Conservation (phyloP, 2,329 filamentous ascomycete species). For the Penicillium brevicompactum region DNA sequence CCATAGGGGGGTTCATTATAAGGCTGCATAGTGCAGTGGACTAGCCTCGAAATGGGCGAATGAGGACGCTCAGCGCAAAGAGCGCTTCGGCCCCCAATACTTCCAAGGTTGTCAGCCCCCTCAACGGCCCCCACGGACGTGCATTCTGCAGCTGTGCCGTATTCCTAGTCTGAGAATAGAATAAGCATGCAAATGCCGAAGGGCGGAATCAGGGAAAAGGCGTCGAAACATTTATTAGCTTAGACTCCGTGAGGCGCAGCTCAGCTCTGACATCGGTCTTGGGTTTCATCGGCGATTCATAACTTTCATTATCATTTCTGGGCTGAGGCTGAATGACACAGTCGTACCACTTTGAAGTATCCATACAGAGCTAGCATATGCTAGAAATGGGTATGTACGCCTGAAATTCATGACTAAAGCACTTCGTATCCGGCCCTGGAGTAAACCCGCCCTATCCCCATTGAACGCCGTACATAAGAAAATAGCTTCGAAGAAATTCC, state of each 20-base stretch:
- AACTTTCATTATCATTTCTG: constrained; percentile 1
- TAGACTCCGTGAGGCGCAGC: neutral
- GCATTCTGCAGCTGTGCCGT: constrained; percentile 2
- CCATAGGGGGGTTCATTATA: constrained; percentile 11
- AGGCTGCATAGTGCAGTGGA: constrained; percentile 28
- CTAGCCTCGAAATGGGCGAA: constrained; percentile 12
- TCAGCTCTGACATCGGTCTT: constrained; percentile 19
- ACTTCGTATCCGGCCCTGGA: constrained; percentile 25
- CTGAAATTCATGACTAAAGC: constrained; percentile 30
- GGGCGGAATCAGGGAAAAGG: neutral
- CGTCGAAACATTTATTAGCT: neutral
- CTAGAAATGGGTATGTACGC: constrained; percentile 31
- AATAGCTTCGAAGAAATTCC: constrained; percentile 3
- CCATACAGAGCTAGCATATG: neutral
- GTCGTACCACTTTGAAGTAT: constrained; percentile 1
- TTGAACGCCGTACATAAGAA: constrained; percentile 35
- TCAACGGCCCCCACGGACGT: constrained; percentile 13
- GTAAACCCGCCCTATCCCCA: constrained; percentile 32
- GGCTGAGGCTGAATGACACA: constrained; percentile 2
- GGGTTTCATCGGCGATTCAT: neutral
- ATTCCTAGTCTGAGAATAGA: neutral
- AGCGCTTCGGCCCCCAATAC: constrained; percentile 19
- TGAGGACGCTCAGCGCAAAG: constrained; percentile 7
- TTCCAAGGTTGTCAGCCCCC: constrained; percentile 13
- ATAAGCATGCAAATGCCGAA: neutral